phyloP scores from a whole-genome alignment of 805 yeast species.

The Lachancea quebecensis region DNA sequence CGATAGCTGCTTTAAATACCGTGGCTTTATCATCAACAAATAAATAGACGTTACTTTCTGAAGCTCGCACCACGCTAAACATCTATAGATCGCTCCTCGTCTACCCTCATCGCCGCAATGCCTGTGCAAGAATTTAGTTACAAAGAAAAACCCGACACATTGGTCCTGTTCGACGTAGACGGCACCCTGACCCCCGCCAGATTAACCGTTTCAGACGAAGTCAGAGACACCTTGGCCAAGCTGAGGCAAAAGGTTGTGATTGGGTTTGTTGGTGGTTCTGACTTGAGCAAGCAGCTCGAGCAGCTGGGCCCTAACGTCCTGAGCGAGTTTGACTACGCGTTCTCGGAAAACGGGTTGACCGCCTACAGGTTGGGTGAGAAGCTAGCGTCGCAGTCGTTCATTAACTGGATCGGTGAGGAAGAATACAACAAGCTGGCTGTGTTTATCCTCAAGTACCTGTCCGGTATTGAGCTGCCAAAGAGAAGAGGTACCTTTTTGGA shows the following conservation, averaged over 20 bases:
- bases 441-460: slow-evolving; percentile 77
- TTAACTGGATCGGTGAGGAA: slow-evolving; percentile 91
- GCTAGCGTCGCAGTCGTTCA: slow-evolving; percentile 90
- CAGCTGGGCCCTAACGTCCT: slow-evolving; percentile 82
- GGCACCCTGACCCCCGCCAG: slow-evolving; percentile 99
- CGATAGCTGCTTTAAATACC: too few species aligned
- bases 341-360: slow-evolving; percentile 95
- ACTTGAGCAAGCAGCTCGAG: slow-evolving; percentile 88
- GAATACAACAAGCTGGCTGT: slow-evolving; percentile 83
- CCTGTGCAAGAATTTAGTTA: slow-evolving; percentile 50
- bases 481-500: slow-evolving; percentile 99
- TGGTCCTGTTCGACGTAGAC: slow-evolving; percentile 95
- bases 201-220: slow-evolving; percentile 66
- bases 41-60: too few species aligned
- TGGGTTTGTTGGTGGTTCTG: slow-evolving; percentile 98
- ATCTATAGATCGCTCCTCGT: too few species aligned
- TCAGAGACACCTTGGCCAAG: slow-evolving; percentile 59
- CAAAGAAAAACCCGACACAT: slow-evolving; percentile 75
- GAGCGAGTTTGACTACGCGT: slow-evolving; percentile 85
- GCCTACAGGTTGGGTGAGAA: slow-evolving; percentile 89
- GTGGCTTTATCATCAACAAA: too few species aligned
- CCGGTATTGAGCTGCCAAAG: slow-evolving; percentile 84
- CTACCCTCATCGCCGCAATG: slow-evolving; percentile 11
- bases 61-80: too few species aligned
- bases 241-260: slow-evolving; percentile 88